phyloP scores from a whole-genome alignment of 192 early-diverging fungal species.

The Chytriomyces hyalinus region DNA sequence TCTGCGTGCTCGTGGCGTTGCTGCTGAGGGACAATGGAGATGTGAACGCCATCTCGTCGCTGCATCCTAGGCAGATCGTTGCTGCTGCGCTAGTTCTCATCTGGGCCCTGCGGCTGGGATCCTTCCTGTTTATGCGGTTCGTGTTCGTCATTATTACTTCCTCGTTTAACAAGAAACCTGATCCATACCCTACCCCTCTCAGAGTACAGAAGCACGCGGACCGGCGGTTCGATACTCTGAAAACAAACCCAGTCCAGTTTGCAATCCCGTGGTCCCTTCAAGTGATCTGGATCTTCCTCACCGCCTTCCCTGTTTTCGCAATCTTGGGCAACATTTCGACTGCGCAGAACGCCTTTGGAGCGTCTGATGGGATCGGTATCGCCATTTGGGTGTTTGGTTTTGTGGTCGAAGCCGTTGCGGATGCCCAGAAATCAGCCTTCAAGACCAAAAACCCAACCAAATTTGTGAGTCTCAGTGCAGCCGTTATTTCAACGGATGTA shows the following conservation, averaged over 20 bases:
- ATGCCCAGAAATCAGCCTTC: conserved; percentile 56
- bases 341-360: conserved; percentile 41
- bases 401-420: conserved; percentile 52
- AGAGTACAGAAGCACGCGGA: conserved; percentile 40
- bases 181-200: conserved; percentile 3
- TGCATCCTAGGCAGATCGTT: conserved; percentile 51
- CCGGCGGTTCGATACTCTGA: conserved; percentile 56
- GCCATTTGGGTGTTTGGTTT: conserved; percentile 56
- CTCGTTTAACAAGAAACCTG: not conserved
- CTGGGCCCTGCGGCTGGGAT: conserved; percentile 54
- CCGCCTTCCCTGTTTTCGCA: conserved; percentile 52
- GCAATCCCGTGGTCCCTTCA: conserved; percentile 55
- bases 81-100: conserved; percentile 41
- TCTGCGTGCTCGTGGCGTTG: conserved; percentile 52
- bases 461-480: conserved; percentile 36
- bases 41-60: conserved; percentile 14
- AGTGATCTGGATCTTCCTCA: conserved; percentile 61
- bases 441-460: conserved; percentile 51
- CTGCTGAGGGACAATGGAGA: conserved; percentile 29
- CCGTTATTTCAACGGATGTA: not conserved
- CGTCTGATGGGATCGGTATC: conserved; percentile 51
- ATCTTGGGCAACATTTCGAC: conserved; percentile 37
- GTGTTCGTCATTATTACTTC: conserved; percentile 16
- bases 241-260: conserved; percentile 41
- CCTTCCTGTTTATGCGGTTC: conserved; percentile 48